A percentile compares a stretch with the other conserved stretches of the same genome.
These are phyloP conservation scores for Davidsoniella neocaledoniae DNA, from an alignment of 2,329 filamentous ascomycete species.

Conservation along the genomic window DNA sequence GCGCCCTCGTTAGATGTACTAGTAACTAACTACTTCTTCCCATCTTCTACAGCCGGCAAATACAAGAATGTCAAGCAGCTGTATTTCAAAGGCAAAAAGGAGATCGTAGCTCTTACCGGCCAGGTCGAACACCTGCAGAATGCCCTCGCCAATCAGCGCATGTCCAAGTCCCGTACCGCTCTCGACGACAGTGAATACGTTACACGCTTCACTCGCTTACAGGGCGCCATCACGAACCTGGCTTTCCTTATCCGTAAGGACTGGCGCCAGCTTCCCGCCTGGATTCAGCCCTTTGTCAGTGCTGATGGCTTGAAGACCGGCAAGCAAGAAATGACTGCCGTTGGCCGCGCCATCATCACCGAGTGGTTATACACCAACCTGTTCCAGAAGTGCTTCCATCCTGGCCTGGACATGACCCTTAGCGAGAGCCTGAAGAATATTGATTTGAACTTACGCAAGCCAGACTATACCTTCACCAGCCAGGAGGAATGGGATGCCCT, in stretches of 20 bases:
- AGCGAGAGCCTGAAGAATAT: slow-evolving; percentile 70
- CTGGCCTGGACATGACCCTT: slow-evolving; percentile 59
- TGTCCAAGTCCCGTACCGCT: slow-evolving; percentile 84
- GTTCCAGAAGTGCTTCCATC: slow-evolving; percentile 86
- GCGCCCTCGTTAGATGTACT: slow-evolving; percentile 1
- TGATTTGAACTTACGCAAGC: slow-evolving; percentile 70
- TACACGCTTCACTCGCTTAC: slow-evolving; percentile 74
- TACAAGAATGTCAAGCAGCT: slow-evolving; percentile 97
- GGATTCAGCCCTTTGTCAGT: slow-evolving; percentile 68
- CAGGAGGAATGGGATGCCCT: slow-evolving; percentile 82
- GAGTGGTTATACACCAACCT: slow-evolving; percentile 83
- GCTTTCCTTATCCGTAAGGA: slow-evolving; percentile 94
- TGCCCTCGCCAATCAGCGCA: slow-evolving; percentile 86
- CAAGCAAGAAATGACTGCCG: slow-evolving; percentile 95
- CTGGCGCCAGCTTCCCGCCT: slow-evolving; percentile 67
- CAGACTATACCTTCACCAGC: slow-evolving; percentile 55
- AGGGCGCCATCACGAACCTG: slow-evolving; percentile 86
- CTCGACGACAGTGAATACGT: slow-evolving; percentile 91
- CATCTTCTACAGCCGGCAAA: slow-evolving; percentile 51
- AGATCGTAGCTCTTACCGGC: slow-evolving; percentile 67
- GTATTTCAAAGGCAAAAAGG: slow-evolving; percentile 87
- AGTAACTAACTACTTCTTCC: slow-evolving; percentile 12
- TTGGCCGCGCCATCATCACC: slow-evolving; percentile 75
- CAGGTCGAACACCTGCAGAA: slow-evolving; percentile 90
- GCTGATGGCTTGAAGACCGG: slow-evolving; percentile 70